Base-by-base conservation (phyloP, 106 monocot species). In the Apostasia shenzhenica region DNA sequence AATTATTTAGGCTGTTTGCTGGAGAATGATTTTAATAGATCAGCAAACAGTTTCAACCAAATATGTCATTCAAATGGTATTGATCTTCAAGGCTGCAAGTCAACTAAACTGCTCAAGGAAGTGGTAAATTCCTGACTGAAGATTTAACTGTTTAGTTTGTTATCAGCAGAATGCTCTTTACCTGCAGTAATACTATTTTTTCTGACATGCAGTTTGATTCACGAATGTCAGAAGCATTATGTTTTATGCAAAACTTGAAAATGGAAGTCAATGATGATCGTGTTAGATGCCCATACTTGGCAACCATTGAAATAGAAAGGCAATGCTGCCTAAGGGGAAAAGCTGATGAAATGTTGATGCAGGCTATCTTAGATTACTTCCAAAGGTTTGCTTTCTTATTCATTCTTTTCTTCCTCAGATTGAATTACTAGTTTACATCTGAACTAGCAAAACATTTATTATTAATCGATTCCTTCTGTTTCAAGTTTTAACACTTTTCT, bases 1-100 rank as follows among this genome's bases (percentile, higher is more conserved):
- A 80, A 92, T 77, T 99, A 99, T 72, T 72, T 99, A 68, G 78
- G 74, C 75, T 99, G 86, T 77, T 79, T 87, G 61, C 71, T 99
- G 76, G 97, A 90, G 73, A 81, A 82, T 61, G 87, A 90, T 63
- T 74, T 87, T 4, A 58, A 71, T 56, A 82, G 86, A 81, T 68
- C 71, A 68, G 55, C 54, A 56, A 81, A 41, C 42, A 38, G 38
- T 41, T 54, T 41, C 57, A 52, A 62, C 49, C 74, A 60, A 45
- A 41, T 75, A 13, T 41, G 10, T 48, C 64, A 56, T 67, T 52
- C 82, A 68, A 57, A 49, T 57, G 72, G 44, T 66, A 54, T 63
- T 74, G 71, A 81, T 77, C 68, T 58, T 40, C 69, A 69, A 68
- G 41, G 59, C 41, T 61, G 61, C 66, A 80, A 77, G 42, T 73